These are phyloP conservation scores for Aspergillus sclerotiicarbonarius DNA, from an alignment of 495 filamentous ascomycete species.

Conservation along the genomic window DNA sequence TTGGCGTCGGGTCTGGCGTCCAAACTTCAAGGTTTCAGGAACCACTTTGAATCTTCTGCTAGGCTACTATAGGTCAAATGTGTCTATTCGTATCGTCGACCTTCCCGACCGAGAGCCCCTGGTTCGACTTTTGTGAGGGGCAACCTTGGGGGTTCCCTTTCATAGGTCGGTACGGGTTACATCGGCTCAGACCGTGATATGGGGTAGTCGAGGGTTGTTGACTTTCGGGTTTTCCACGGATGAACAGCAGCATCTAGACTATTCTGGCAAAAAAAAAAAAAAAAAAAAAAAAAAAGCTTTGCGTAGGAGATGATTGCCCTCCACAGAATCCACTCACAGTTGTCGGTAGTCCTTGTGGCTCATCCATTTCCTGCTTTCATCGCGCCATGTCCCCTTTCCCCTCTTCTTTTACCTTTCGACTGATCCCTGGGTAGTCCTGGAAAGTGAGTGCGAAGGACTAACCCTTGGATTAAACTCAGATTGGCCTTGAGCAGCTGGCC, in stretches of 20 bases:
- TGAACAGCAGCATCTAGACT: not conserved
- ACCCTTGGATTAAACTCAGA: not conserved
- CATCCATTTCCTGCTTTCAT: not conserved
- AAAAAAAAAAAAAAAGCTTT: constrained; percentile 19
- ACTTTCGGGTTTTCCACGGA: not conserved
- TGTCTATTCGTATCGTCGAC: not conserved
- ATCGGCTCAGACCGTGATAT: not conserved
- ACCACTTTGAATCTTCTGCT: constrained; percentile 1
- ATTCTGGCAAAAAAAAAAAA: constrained; percentile 7
- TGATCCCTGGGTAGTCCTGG: not conserved
- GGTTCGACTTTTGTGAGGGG: not conserved
- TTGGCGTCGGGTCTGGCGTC: constrained; percentile 7
- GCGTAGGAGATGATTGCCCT: constrained; percentile 6
- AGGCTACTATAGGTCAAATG: not conserved
- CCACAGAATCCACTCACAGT: constrained; percentile 16
- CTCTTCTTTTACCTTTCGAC: constrained; percentile 4
- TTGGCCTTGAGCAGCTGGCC: not conserved
- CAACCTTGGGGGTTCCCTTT: not conserved
- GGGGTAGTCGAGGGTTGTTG: not conserved
- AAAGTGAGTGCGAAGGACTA: not conserved
- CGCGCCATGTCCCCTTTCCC: not conserved
- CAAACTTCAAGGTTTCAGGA: constrained; percentile 15
- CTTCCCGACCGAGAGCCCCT: constrained; percentile 1
- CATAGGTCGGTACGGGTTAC: not conserved
- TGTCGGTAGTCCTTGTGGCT: constrained; percentile 15